Evolutionary conservation across 148 eudicot genomes (phyloP), one percentile per base, ranked within the genome.

Genomic region (Rhododendron simsii): DNA sequence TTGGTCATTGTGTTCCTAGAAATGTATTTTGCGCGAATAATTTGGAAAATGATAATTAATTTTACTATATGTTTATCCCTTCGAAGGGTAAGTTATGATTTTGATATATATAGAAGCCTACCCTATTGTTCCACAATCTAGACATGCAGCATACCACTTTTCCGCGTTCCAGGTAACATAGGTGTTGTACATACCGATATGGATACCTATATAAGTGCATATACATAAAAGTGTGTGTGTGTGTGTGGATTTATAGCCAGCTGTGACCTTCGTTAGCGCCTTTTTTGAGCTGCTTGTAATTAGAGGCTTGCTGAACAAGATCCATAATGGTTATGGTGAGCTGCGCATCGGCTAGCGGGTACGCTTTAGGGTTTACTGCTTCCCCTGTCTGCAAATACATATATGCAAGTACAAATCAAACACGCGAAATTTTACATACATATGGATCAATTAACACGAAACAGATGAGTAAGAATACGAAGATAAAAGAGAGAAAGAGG

Each of bases 231-330:
- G 23, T 50, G 37, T 79, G 37, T 23, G 55, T 79, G 57, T 12
- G 39, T 28, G 51, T 9, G 41, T 53, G 23, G 55, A 30, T 51
- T 18, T 5, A 30, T 10, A 47, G 23, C 1, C 5, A 12, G 39
- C 11, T 2, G 11, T 51, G 28, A 84, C 85, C 85, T 84, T 84
- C 94, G 86, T 92, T 91, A 53, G 94, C 93, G 50, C 94, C 94
- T 91, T 92, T 92, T 75, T 91, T 92, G 28, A 92, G 92, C 61
- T 91, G 92, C 87, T 93, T 93, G 86, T 90, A 93, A 83, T 93
- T 90, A 30, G 94, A 89, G 53, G 96, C 96, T 89, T 93, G 96
- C 26, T 91, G 94, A 87, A 93, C 94, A 84, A 92, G 90, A 79
- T 93, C 96, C 90, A 91, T 47, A 1, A 92, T 93, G 16, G 93